Evolutionary conservation across 768 basidiomycete species (phyloP), one percentile per base, ranked within the genome.

Genomic region (Trametes sanguinea): DNA sequence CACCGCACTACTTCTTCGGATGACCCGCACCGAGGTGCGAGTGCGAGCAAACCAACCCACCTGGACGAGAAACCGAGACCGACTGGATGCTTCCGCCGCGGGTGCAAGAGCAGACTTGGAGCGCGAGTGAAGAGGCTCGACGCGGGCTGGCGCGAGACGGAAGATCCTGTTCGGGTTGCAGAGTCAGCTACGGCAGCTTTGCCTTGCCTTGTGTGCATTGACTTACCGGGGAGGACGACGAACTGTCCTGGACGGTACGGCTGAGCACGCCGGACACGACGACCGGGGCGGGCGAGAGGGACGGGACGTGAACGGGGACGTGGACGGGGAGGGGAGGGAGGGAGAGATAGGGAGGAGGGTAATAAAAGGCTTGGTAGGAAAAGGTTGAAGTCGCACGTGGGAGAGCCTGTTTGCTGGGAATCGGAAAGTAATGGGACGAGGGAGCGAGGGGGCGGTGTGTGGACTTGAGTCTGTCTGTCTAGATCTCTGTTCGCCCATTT

Each of bases 351-450:
- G 11, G 58, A 27, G 48, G 50, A 22, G 35, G 51, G 22, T 22
- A 59, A 51, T 39, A 64, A 64, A 52, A 40, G 52, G 17, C 30
- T 29, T 50, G 8, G 51, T 51, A 6, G n/a, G 46, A 54, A 52
- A 51, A 52, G 57, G 61, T 62, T 62, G 43, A 56, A 32, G 44
- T 63, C 62, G 56, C 62, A 63, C 61, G 61, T 57, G 61, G 57
- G 57, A 59, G 42, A 37, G 48, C 16, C 48, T 47, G 46, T 48
- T 22, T 33, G 47, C 57, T 40, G 39, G 44, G 54, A 46, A 13
- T 13, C 13, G n/a, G 42, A 33, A 29, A 48, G n/a, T 30, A 14
- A 11, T 6, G 22, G 17, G 43, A 6, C 10, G n/a, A 46, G 7
- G 9, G 16, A 17, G 16, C 33, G 45, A 40, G 40, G 57, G 54